Percentiles rank a stretch among this genome's conserved stretches.
phyloP scores from a whole-genome alignment of 805 yeast genomes.

The Candida montana region DNA sequence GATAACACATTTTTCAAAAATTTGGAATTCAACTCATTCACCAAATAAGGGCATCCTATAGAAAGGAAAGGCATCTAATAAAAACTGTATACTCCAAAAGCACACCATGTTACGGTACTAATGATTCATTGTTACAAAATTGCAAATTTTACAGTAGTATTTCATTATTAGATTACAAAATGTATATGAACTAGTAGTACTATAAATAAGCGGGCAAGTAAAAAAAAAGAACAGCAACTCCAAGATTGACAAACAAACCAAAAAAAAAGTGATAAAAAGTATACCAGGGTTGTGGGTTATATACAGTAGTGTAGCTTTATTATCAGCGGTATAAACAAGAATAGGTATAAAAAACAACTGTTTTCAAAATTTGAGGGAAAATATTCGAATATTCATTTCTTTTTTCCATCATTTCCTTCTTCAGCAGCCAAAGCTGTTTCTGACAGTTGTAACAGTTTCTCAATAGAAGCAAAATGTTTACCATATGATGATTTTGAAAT shows the following conservation, averaged over 20 bases:
- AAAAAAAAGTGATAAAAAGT: background rate
- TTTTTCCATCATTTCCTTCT: constrained; percentile 8
- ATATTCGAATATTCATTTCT: background rate
- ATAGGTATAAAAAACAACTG: background rate
- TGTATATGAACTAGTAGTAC: too few species aligned
- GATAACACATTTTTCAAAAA: constrained; percentile 23
- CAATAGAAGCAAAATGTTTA: constrained; percentile 79
- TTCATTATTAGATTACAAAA: too few species aligned
- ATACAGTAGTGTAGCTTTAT: background rate
- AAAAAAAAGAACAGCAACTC: background rate
- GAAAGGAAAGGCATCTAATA: too few species aligned
- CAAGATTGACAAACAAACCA: background rate
- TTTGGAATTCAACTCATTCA: constrained; percentile 24
- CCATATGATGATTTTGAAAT: constrained; percentile 68
- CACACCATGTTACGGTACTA: too few species aligned
- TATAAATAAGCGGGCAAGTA: too few species aligned
- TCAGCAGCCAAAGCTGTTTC: constrained; percentile 23
- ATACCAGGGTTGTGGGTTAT: background rate
- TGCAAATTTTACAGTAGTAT: too few species aligned
- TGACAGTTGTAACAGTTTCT: constrained; percentile 37
- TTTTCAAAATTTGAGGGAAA: too few species aligned
- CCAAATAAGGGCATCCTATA: too few species aligned
- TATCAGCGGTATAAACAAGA: too few species aligned
- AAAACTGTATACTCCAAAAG: too few species aligned
- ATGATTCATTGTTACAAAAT: too few species aligned